Base-by-base conservation (phyloP, 2,329 filamentous ascomycete genomes). In the Cytospora piceicola region DNA sequence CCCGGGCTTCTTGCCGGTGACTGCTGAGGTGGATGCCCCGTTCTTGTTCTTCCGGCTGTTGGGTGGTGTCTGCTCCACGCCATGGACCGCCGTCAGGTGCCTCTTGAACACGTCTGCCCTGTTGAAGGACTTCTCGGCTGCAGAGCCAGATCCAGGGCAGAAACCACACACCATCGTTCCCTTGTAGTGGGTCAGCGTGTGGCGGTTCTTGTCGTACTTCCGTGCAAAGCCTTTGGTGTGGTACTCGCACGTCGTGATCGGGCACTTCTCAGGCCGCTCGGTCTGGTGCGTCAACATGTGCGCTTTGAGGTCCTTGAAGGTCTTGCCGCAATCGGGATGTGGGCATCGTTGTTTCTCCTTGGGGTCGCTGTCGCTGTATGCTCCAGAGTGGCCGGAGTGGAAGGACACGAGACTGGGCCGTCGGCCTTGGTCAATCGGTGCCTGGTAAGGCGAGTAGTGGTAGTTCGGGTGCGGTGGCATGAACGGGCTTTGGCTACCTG, bases 91-190 rank as follows among this genome's bases (percentile, higher is more conserved):
- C 7, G 92, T 96, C 73, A 97, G 79, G 76, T 97, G 94, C 68
- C 94, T 86, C 85, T 97, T 97, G 85, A 97, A 97, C 68, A 97
- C 93, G 71, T 97, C 94, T 66, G 94, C 93, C 64, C 94, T 88
- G 81, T 97, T 97, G 76, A 97, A 97, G 70, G 91, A 94, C 85
- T 97, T 97, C 79, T 97, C 94, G 1, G 91, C 90, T 9, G 93
- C 87, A 5, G 93, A 94, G 4, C 94, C 94, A 32, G 92, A 93
- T 39, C 93, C 92, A 1, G 93, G 92, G 73, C 94, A 97, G 81
- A 97, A 97, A 34, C 93, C 93, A 75, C 94, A 97, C 29, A 97
- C 92, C 94, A 97, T 97, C 58, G 92, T 97, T 51, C 94, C 94
- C 80, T 97, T 97, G 85, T 97, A 97, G 77, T 97, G 94, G 6